Evolutionary conservation across 2,329 filamentous ascomycete species (phyloP).

Genomic region (Pseudogymnoascus sp.): DNA sequence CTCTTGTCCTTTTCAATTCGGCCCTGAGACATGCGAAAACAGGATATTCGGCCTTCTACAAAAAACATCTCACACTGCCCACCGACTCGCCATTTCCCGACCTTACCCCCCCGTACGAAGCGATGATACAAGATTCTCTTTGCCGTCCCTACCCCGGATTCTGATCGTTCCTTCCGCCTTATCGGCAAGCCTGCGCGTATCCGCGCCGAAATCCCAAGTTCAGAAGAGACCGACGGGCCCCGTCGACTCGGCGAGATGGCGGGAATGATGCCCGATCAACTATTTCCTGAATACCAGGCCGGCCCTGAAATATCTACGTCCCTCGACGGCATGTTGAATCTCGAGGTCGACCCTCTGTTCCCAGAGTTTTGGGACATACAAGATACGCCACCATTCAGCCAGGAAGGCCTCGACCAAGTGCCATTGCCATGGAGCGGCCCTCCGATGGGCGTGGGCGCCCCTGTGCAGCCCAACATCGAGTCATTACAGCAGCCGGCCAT

Average conservation of each 20-base stretch:
- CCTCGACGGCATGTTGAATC: slow-evolving; percentile 1
- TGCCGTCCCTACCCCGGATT: not conserved
- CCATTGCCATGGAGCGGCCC: slow-evolving; percentile 27
- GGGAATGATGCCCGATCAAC: slow-evolving; percentile 6
- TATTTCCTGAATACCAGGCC: slow-evolving; percentile 2
- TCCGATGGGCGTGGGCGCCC: slow-evolving; percentile 15
- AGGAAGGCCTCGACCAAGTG: slow-evolving; percentile 25
- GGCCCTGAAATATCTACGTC: not conserved
- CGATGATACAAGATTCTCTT: not conserved
- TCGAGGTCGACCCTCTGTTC: slow-evolving; percentile 20
- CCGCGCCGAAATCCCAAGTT: not conserved
- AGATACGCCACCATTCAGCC: slow-evolving; percentile 24
- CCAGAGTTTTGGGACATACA: slow-evolving; percentile 21
- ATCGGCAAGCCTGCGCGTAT: not conserved
- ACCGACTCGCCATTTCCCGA: not conserved
- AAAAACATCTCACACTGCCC: not conserved
- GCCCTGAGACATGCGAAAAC: not conserved
- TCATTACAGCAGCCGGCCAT: slow-evolving; percentile 20
- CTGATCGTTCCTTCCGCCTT: not conserved
- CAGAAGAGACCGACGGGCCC: not conserved
- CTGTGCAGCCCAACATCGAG: slow-evolving; percentile 17
- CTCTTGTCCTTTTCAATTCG: not conserved
- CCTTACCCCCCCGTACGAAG: not conserved
- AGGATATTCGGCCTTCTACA: not conserved
- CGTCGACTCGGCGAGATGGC: not conserved